Conservation (phyloP, 192 early-diverging fungal species). For the Spizellomyces punctatus region DNA sequence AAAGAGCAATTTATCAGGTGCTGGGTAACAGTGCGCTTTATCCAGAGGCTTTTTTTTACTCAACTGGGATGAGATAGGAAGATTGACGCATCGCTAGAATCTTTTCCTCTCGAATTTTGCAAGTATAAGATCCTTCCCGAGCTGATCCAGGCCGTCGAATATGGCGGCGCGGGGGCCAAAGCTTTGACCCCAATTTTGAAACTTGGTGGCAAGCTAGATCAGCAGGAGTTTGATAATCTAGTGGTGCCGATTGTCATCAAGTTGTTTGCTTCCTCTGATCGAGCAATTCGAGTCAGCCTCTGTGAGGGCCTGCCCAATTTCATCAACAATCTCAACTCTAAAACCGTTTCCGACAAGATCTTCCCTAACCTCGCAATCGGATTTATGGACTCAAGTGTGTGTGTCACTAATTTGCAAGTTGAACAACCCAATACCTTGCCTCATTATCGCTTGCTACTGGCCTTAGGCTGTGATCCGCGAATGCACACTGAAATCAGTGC, state of each 20-base stretch:
- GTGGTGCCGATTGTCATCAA: slow-evolving; percentile 77
- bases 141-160: slow-evolving; percentile 69
- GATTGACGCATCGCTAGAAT: slow-evolving; percentile 69
- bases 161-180: slow-evolving; percentile 50
- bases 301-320: slow-evolving; percentile 80
- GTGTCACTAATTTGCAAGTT: not conserved
- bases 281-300: slow-evolving; percentile 80
- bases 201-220: slow-evolving; percentile 70
- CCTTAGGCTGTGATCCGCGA: slow-evolving; percentile 82
- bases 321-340: slow-evolving; percentile 68
- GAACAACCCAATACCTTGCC: not conserved
- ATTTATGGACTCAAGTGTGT: slow-evolving; percentile 75
- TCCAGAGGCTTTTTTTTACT: slow-evolving; percentile 1
- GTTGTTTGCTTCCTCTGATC: slow-evolving; percentile 86
- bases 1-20: slow-evolving; percentile 73
- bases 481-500: slow-evolving; percentile 82
- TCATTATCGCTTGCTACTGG: not conserved
- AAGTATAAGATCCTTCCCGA: slow-evolving; percentile 94
- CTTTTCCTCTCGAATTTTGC: slow-evolving; percentile 81
- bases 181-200: slow-evolving; percentile 76
- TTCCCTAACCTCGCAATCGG: slow-evolving; percentile 86
- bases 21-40: not conserved
- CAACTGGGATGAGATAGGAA: slow-evolving; percentile 45
- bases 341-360: slow-evolving; percentile 77
- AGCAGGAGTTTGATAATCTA: slow-evolving; percentile 67